phyloP scores from a whole-genome alignment of 2,329 filamentous ascomycete genomes.

The Coniochaeta prunicola region DNA sequence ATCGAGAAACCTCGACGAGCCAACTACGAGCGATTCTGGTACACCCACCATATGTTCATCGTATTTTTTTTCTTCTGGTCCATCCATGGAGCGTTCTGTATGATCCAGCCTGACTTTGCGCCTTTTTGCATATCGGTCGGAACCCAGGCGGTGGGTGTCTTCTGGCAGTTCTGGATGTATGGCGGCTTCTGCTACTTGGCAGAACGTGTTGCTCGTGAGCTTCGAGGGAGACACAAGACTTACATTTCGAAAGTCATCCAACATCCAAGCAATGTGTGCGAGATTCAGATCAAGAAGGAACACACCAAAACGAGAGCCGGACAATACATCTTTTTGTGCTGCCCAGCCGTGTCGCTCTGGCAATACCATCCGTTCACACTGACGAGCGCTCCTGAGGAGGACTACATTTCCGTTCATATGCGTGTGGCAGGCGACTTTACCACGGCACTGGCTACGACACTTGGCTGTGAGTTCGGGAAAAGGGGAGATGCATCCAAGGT shows the following conservation, averaged over 20 bases:
- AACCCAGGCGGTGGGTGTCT: constrained; percentile 62
- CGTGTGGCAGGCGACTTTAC: constrained; percentile 81
- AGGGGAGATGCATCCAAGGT: constrained; percentile 54
- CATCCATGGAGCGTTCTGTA: constrained; percentile 83
- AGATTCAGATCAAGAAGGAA: constrained; percentile 90
- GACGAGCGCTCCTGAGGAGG: constrained; percentile 81
- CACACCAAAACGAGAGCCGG: constrained; percentile 74
- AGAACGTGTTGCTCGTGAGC: constrained; percentile 72
- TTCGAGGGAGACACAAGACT: constrained; percentile 75
- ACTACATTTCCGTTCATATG: constrained; percentile 83
- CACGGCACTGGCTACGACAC: constrained; percentile 55
- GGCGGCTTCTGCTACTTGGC: constrained; percentile 72
- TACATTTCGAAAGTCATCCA: constrained; percentile 86
- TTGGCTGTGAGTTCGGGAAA: constrained; percentile 69
- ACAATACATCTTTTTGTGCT: constrained; percentile 86
- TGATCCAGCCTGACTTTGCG: constrained; percentile 78
- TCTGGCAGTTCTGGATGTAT: constrained; percentile 86
- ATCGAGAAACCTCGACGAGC: constrained; percentile 70
- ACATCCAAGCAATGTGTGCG: constrained; percentile 81
- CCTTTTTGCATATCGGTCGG: constrained; percentile 69
- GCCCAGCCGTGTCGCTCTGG: constrained; percentile 78
- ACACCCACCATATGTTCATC: constrained; percentile 82
- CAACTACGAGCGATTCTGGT: constrained; percentile 89
- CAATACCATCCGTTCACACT: constrained; percentile 85
- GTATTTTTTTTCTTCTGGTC: constrained; percentile 88